Percentiles rank a stretch among this genome's conserved stretches.
Conservation (phyloP, 2,329 filamentous ascomycete species). For the Colletotrichum salicis region DNA sequence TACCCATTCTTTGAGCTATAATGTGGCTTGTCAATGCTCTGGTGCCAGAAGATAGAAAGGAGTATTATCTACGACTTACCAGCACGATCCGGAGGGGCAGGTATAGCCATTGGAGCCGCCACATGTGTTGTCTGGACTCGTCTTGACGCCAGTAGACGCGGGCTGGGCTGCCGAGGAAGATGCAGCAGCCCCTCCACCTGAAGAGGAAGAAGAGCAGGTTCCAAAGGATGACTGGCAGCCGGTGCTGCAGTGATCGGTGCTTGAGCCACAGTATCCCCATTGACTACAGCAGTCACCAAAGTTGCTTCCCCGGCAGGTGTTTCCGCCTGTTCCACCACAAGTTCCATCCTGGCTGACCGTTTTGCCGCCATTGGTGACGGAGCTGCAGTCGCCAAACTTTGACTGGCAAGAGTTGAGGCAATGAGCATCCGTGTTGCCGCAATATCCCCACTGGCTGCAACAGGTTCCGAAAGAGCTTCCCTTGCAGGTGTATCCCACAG, state of each 20-base stretch:
- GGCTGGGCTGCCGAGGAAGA: constrained; percentile 14
- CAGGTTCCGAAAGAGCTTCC: constrained; percentile 39
- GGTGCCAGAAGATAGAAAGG: neutral
- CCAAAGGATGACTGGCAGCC: constrained; percentile 30
- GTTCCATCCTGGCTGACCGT: constrained; percentile 18
- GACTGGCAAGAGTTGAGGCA: constrained; percentile 35
- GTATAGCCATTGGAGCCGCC: constrained; percentile 52
- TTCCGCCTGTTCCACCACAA: constrained; percentile 22
- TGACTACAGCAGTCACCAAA: constrained; percentile 37
- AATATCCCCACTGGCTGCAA: constrained; percentile 37
- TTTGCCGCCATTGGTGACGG: constrained; percentile 20
- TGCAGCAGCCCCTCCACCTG: constrained; percentile 5
- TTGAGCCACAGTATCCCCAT: constrained; percentile 37
- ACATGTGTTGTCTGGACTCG: constrained; percentile 49
- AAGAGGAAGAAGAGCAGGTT: constrained; percentile 15
- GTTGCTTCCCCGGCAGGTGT: constrained; percentile 19
- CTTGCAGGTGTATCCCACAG: constrained; percentile 50
- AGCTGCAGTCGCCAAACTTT: constrained; percentile 36
- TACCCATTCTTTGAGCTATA: constrained; percentile 32
- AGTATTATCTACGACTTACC: constrained; percentile 26
- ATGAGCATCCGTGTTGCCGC: constrained; percentile 32
- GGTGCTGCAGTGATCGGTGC: constrained; percentile 34
- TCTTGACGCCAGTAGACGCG: constrained; percentile 6
- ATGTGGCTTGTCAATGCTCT: neutral
- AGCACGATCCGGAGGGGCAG: constrained; percentile 42